Percentiles rank a stretch among this genome's conserved stretches.
These are phyloP conservation scores for Persicaria maculosa DNA, from an alignment of 148 eudicot genomes.

Conservation along the genomic window DNA sequence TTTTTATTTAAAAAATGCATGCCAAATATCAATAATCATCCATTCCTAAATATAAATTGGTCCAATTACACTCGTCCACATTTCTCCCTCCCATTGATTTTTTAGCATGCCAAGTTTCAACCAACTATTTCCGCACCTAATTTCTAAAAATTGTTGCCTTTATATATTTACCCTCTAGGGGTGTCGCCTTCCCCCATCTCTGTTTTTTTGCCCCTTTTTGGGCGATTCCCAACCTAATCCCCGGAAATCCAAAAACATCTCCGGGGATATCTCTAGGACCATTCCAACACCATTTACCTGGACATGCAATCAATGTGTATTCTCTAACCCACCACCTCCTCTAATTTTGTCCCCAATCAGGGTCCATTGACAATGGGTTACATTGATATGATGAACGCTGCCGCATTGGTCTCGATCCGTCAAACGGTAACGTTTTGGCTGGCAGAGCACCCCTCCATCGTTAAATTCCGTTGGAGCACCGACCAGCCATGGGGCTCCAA, in stretches of 20 bases:
- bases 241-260: neutral
- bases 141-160: neutral
- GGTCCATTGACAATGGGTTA: too few species aligned
- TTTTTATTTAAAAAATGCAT: too few species aligned
- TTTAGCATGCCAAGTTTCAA: neutral
- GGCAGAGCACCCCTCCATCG: constrained; percentile 59
- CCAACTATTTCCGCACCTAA: neutral
- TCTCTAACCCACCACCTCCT: too few species aligned
- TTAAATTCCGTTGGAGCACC: constrained; percentile 65
- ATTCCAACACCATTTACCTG: neutral
- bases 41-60: neutral
- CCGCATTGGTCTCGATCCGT: neutral
- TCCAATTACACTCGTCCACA: neutral
- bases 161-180: neutral
- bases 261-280: neutral
- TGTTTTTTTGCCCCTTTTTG: neutral
- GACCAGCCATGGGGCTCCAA: constrained; percentile 71
- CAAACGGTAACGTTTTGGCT: constrained; percentile 26
- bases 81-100: neutral
- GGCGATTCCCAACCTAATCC: neutral
- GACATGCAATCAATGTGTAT: too few species aligned
- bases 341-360: too few species aligned
- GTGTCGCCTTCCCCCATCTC: neutral
- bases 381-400: neutral
- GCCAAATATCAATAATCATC: too few species aligned